phyloP scores from a whole-genome alignment of 2,329 filamentous ascomycete genomes.

The Botrytis porri region DNA sequence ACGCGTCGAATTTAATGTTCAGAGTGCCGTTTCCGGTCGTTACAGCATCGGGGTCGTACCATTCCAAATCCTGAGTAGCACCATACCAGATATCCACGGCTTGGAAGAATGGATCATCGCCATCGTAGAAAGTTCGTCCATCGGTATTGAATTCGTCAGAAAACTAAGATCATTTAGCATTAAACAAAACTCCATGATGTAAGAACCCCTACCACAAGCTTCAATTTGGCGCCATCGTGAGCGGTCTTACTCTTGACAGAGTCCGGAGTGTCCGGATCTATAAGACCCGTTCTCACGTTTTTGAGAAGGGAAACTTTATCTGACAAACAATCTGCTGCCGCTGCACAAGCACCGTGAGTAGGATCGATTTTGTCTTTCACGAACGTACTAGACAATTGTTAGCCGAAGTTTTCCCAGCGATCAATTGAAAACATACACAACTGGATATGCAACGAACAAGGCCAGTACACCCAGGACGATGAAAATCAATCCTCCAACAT shows the following conservation, averaged over 20 bases:
- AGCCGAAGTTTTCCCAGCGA: conserved; percentile 1
- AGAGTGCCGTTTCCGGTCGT: conserved; percentile 60
- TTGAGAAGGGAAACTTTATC: conserved; percentile 47
- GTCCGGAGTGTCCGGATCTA: conserved; percentile 66
- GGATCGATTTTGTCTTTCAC: conserved; percentile 42
- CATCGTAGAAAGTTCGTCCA: conserved; percentile 67
- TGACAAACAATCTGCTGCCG: conserved; percentile 42
- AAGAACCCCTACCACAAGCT: conserved; percentile 54
- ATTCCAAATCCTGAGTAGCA: conserved; percentile 66
- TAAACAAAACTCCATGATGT: background rate
- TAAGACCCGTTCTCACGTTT: conserved; percentile 58
- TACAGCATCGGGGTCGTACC: conserved; percentile 68
- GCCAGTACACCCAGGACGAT: conserved; percentile 59
- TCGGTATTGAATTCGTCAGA: conserved; percentile 69
- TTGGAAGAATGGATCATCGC: conserved; percentile 67
- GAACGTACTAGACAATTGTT: conserved; percentile 51
- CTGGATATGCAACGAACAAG: conserved; percentile 67
- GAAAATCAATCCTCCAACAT: conserved; percentile 60
- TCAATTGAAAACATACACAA: conserved; percentile 53
- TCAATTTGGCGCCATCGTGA: conserved; percentile 57
- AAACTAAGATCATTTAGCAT: conserved; percentile 44
- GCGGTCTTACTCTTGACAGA: conserved; percentile 54
- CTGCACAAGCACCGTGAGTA: conserved; percentile 35
- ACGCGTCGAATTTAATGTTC: conserved; percentile 62
- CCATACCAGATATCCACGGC: conserved; percentile 71